Conservation (phyloP, 108 stramenopile species). For the Thalassiosira profunda region DNA sequence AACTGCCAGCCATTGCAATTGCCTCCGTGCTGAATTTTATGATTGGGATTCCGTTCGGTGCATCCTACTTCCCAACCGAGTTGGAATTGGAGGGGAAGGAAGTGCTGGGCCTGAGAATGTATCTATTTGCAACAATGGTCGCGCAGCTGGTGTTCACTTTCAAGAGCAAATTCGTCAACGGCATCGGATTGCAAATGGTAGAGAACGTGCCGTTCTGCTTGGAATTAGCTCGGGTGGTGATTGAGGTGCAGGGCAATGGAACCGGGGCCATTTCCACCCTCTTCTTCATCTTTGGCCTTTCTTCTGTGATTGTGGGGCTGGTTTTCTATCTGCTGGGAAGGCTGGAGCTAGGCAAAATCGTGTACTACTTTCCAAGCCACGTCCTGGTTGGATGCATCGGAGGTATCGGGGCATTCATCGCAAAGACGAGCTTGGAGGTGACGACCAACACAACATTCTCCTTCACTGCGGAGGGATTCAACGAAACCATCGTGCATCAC, state of each 20-base stretch:
- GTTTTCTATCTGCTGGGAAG: slow-evolving; percentile 66
- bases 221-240: slow-evolving; percentile 58
- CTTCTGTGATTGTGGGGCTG: slow-evolving; percentile 65
- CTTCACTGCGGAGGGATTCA: slow-evolving; percentile 33
- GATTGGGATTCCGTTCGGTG: slow-evolving; percentile 79
- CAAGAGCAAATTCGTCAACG: slow-evolving; percentile 56
- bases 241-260: slow-evolving; percentile 55
- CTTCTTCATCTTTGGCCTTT: slow-evolving; percentile 69
- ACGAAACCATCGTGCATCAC: slow-evolving; percentile 10
- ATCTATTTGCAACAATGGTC: slow-evolving; percentile 65
- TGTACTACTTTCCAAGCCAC: slow-evolving; percentile 82
- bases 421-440: slow-evolving; percentile 69
- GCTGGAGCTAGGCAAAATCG: slow-evolving; percentile 62
- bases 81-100: slow-evolving; percentile 71
- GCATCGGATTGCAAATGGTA: slow-evolving; percentile 78
- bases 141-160: slow-evolving; percentile 69
- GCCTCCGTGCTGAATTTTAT: slow-evolving; percentile 57
- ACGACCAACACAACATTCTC: slow-evolving; percentile 52
- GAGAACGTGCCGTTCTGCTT: slow-evolving; percentile 84
- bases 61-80: slow-evolving; percentile 66
- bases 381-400: slow-evolving; percentile 84
- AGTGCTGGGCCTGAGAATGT: slow-evolving; percentile 75
- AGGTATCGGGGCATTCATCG: slow-evolving; percentile 54
- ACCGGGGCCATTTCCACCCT: slow-evolving; percentile 69
- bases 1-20: slow-evolving; percentile 50